Evolutionary conservation across 371 early-diverging fungal genomes (phyloP).

Genomic region (Globomyces sp.): DNA sequence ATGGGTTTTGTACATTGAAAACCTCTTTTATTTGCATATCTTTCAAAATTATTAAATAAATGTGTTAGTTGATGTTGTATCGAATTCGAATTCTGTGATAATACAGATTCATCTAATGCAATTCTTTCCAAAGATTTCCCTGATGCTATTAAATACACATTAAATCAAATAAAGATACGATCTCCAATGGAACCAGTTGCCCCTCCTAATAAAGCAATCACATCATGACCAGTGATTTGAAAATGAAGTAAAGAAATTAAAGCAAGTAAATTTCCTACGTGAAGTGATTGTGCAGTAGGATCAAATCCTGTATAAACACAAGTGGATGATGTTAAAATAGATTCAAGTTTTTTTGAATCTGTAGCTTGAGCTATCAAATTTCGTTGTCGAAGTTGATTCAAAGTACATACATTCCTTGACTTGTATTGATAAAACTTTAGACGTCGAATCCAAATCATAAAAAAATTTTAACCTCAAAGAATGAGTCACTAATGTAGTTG

Average conservation of each 20-base stretch:
- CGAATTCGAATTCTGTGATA: slow-evolving; percentile 63
- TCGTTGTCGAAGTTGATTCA: no score
- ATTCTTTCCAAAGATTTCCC: slow-evolving; percentile 80
- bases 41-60: slow-evolving; percentile 67
- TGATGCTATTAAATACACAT: slow-evolving; percentile 42
- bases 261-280: slow-evolving; percentile 85
- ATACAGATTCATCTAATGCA: slow-evolving; percentile 54
- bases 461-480: no score
- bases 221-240: slow-evolving; percentile 76
- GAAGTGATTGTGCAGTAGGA: slow-evolving; percentile 89
- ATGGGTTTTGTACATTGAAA: slow-evolving; percentile 25
- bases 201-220: slow-evolving; percentile 88
- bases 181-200: slow-evolving; percentile 95
- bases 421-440: no score
- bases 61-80: slow-evolving; percentile 69
- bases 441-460: no score
- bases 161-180: slow-evolving; percentile 29
- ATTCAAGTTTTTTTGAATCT: slow-evolving; percentile 8
- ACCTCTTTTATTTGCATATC: slow-evolving; percentile 55
- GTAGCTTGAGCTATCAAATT: neutral
- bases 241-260: slow-evolving; percentile 86
- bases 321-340: neutral
- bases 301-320: slow-evolving; percentile 89
- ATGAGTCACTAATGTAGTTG: no score
- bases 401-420: no score